Evolutionary conservation across 208 protist genomes (phyloP).

Genomic region (Trypanosoma congolense): DNA sequence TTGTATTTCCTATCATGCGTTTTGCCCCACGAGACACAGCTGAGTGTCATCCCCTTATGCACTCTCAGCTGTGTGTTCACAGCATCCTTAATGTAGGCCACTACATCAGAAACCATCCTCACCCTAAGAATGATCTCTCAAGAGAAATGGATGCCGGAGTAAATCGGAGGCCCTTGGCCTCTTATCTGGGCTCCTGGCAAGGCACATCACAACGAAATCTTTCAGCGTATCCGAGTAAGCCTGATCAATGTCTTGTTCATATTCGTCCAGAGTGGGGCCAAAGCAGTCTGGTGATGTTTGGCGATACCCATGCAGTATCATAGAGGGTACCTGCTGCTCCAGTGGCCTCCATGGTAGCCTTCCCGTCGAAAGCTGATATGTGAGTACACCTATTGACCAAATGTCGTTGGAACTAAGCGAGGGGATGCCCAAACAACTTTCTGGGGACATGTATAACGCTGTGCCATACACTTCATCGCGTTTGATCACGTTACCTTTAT

Average conservation of each 20-base stretch:
- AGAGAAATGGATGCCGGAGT: slow-evolving; percentile 58
- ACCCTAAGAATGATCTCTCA: not conserved
- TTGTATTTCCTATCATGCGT: too few relatives aligned
- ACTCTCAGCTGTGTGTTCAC: too few relatives aligned
- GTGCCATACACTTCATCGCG: slow-evolving; percentile 32
- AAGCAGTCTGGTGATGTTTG: slow-evolving; percentile 24
- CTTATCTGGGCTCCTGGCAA: slow-evolving; percentile 43
- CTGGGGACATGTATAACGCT: slow-evolving; percentile 71
- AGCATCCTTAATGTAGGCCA: too few relatives aligned
- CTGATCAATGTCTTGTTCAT: slow-evolving; percentile 21
- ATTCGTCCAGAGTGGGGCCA: slow-evolving; percentile 48
- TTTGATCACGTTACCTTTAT: not conserved
- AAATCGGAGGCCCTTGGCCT: slow-evolving; percentile 54
- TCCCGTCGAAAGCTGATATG: slow-evolving; percentile 65
- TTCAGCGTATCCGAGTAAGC: slow-evolving; percentile 35
- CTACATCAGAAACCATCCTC: not conserved
- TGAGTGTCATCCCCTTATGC: too few relatives aligned
- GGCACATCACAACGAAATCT: slow-evolving; percentile 53
- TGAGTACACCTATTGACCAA: slow-evolving; percentile 77
- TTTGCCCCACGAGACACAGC: too few relatives aligned
- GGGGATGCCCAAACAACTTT: slow-evolving; percentile 56
- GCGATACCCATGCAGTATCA: slow-evolving; percentile 60
- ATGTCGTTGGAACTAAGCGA: slow-evolving; percentile 61
- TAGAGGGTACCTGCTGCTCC: slow-evolving; percentile 49
- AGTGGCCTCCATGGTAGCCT: slow-evolving; percentile 59